Conservation (phyloP, 1,139 yeast species). For the Candida mesenterica region DNA sequence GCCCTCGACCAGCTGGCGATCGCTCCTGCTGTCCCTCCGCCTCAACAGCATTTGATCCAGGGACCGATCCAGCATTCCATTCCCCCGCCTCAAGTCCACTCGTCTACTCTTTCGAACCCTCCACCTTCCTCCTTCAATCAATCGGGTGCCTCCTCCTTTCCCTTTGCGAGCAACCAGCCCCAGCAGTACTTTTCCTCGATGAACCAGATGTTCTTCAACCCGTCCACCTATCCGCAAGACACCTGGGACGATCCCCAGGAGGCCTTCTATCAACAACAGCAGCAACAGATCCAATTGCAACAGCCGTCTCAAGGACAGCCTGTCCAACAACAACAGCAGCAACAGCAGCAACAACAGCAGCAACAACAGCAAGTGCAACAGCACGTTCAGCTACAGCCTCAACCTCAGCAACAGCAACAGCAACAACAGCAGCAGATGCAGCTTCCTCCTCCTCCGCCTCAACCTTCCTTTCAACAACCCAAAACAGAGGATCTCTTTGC, state of each 20-base stretch:
- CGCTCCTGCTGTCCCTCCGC: too few species aligned
- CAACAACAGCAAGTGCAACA: neutral
- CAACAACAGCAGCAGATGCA: conserved; percentile 11
- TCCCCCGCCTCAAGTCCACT: too few species aligned
- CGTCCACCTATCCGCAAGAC: conserved; percentile 1
- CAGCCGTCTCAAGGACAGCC: neutral
- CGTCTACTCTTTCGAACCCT: too few species aligned
- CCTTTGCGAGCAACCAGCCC: conserved; percentile 1
- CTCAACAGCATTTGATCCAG: too few species aligned
- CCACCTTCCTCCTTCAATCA: too few species aligned
- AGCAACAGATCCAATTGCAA: neutral
- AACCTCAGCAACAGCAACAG: conserved; percentile 2
- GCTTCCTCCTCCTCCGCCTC: conserved; percentile 7
- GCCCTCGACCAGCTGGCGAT: neutral
- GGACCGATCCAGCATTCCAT: too few species aligned
- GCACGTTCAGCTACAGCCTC: conserved; percentile 2
- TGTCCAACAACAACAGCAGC: neutral
- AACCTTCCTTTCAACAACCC: conserved; percentile 2
- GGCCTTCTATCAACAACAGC: conserved; percentile 1
- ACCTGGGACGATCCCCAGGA: neutral
- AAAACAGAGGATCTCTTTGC: conserved; percentile 1
- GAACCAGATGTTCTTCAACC: conserved; percentile 3
- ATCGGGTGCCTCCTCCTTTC: too few species aligned
- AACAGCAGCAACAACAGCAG: conserved; percentile 3
- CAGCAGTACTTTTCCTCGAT: conserved; percentile 1